Evolutionary conservation across 176 grass and related monocot genomes (phyloP), one percentile per base, ranked within the genome.

Genomic region (Eremochloa ophiuroides): DNA sequence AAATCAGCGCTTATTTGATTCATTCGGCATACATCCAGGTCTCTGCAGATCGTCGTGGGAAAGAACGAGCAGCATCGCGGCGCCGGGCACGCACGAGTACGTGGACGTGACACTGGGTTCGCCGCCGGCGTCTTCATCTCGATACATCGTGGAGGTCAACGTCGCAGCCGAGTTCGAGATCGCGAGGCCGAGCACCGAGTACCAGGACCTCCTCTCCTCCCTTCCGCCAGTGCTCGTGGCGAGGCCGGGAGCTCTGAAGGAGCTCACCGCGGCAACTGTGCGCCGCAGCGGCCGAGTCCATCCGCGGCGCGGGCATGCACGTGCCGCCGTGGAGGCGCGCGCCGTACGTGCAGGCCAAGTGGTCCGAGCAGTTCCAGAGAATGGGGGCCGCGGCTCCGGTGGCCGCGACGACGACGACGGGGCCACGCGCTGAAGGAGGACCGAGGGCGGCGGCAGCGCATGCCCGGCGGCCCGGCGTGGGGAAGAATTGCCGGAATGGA

Each of bases 121-220:
- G 8, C 0, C 37, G 20, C 3, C 20, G n/a, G 1, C 4, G 28
- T 5, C 35, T 5, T 3, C 62, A 3, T 26, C 59, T 9, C 88
- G 88, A 40, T 98, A 94, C 90, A 73, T 98, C 77, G 79, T 98
- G 42, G 95, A 98, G 84, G 81, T 86, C 11, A 85, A 89, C 71
- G 48, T 87, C 16, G 76, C 86, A 25, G 55, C 65, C 18, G 86
- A 94, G 44, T 98, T 98, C 55, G 95, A 94, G 64, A 93, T 92
- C 10, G 92, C 90, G 3, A 92, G 92, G 73, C 95, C 95, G 22
- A 87, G 73, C 70, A 23, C 50, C n/a, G 71, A 80, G 70, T 94
- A 93, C 86, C 34, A 39, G 30, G 80, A 22, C 15, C 73, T 94
- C 17, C 74, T 98, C 62, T 50, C 41, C 29, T 28, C 48, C 4